Conservation (phyloP, 2,329 filamentous ascomycete genomes). For the Geosmithia putterillii region DNA sequence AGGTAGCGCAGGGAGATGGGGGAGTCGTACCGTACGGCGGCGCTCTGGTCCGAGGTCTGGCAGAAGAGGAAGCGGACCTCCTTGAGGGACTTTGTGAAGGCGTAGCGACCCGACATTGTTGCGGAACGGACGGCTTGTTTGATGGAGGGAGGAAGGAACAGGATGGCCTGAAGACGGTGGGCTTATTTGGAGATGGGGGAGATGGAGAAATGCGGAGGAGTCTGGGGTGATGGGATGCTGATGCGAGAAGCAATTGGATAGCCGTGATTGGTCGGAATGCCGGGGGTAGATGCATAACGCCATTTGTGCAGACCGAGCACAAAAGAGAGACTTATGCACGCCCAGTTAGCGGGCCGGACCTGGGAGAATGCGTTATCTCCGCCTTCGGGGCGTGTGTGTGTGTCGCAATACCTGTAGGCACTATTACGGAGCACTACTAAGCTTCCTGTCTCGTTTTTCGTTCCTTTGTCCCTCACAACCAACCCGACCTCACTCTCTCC, state of each 20-base stretch:
- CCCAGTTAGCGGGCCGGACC: no score
- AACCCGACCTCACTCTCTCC: neutral
- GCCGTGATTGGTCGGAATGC: neutral
- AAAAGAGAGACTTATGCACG: neutral
- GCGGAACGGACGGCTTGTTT: neutral
- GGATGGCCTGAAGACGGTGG: neutral
- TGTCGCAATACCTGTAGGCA: no score
- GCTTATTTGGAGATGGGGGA: neutral
- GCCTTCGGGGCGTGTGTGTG: no score
- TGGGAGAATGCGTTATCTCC: no score
- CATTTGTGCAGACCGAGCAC: neutral
- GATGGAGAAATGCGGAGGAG: neutral
- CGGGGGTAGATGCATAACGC: neutral
- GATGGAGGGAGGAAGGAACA: neutral
- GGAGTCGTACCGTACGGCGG: conserved; percentile 62
- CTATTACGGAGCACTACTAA: no score
- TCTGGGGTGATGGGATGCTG: neutral
- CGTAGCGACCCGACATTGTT: conserved; percentile 84
- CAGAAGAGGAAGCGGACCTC: conserved; percentile 97
- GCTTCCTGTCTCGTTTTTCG: no score
- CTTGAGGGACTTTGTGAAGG: conserved; percentile 77
- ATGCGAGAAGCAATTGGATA: neutral
- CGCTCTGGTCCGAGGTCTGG: conserved; percentile 85
- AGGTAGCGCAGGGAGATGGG: conserved; percentile 3
- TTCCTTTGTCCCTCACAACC: neutral